Conservation (phyloP, 2,329 filamentous ascomycete genomes). For the Penicillium sp. region DNA sequence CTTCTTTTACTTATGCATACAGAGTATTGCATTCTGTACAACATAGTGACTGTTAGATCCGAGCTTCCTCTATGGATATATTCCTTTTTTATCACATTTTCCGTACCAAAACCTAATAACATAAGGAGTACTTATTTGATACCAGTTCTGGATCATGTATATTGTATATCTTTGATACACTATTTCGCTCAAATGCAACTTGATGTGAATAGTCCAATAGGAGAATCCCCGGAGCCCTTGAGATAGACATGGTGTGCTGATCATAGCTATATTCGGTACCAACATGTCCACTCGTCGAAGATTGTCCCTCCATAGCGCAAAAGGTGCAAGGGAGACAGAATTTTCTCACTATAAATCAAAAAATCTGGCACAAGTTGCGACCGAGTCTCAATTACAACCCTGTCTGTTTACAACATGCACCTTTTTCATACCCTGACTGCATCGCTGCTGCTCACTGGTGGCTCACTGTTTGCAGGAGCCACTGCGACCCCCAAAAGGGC, state of each 20-base stretch:
- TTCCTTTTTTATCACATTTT: too few relatives aligned
- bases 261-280: background rate
- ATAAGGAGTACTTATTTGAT: too few relatives aligned
- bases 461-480: conserved; percentile 11
- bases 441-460: conserved; percentile 18
- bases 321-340: background rate
- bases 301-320: background rate
- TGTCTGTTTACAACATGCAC: conserved; percentile 9
- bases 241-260: background rate
- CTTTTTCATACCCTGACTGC: conserved; percentile 9
- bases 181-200: background rate
- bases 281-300: background rate
- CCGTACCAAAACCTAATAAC: too few relatives aligned
- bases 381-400: background rate
- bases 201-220: background rate
- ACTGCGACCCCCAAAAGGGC: background rate
- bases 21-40: too few relatives aligned
- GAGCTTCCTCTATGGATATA: too few relatives aligned
- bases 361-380: background rate
- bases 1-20: too few relatives aligned
- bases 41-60: too few relatives aligned
- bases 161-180: background rate
- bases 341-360: conserved; percentile 4
- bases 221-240: background rate
- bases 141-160: too few relatives aligned